Percentiles rank a stretch among this genome's conserved stretches.
Evolutionary conservation across 2,329 filamentous ascomycete genomes (phyloP).

Genomic region (Hymenoscyphus fraxineus): DNA sequence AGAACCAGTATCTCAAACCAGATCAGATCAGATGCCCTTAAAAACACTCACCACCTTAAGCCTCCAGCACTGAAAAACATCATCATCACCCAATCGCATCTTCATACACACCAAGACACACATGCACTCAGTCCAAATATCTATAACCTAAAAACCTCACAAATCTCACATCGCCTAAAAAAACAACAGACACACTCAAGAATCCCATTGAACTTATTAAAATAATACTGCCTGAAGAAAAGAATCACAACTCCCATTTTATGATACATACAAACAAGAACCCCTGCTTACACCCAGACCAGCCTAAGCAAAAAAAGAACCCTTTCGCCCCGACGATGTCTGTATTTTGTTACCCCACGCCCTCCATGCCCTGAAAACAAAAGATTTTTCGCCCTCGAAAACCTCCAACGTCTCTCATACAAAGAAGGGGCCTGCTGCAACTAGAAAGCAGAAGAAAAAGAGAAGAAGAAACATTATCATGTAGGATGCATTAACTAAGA

Average conservation of each 20-base stretch:
- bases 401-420: neutral
- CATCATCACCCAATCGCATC: too few species aligned
- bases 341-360: neutral
- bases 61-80: too few species aligned
- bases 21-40: too few species aligned
- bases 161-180: neutral
- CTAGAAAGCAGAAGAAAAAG: neutral
- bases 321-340: neutral
- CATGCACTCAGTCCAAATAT: too few species aligned
- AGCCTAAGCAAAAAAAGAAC: neutral
- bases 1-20: too few species aligned
- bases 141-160: too few species aligned
- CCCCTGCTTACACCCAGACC: conserved; percentile 19
- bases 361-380: neutral
- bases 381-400: neutral
- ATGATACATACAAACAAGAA: conserved; percentile 32
- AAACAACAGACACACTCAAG: neutral
- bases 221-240: neutral
- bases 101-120: too few species aligned
- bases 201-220: neutral
- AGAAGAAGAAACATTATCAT: conserved; percentile 32
- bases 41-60: too few species aligned
- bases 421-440: neutral
- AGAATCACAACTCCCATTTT: conserved; percentile 31
- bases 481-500: conserved; percentile 33